These are phyloP conservation scores for Arthrinium phaeospermum DNA, from an alignment of 2,329 filamentous ascomycete genomes.

Conservation along the genomic window DNA sequence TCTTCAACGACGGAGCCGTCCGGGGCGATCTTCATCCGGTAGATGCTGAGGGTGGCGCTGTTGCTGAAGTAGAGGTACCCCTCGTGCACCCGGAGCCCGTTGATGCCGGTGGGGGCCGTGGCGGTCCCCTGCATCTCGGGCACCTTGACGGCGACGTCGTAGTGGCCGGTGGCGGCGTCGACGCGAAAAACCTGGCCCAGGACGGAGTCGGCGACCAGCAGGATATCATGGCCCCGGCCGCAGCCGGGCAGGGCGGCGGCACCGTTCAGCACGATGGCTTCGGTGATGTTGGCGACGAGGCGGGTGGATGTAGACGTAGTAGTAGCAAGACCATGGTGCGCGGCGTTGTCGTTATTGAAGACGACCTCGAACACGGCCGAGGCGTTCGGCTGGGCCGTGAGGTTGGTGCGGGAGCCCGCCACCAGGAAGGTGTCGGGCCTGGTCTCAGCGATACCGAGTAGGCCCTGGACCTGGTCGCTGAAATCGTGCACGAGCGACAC, in stretches of 20 bases:
- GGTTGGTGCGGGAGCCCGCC: conserved; percentile 21
- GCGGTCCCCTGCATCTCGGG: conserved; percentile 30
- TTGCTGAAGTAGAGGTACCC: conserved; percentile 33
- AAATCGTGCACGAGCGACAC: conserved; percentile 34
- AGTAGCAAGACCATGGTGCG: background rate
- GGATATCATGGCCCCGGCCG: conserved; percentile 1
- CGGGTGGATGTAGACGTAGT: background rate
- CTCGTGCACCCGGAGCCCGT: conserved; percentile 29
- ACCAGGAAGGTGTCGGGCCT: conserved; percentile 29
- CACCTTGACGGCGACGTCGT: conserved; percentile 28
- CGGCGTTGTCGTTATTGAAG: background rate
- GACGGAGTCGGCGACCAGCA: conserved; percentile 30
- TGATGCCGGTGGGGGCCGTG: conserved; percentile 25
- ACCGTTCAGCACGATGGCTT: conserved; percentile 28
- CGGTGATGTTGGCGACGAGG: conserved; percentile 28
- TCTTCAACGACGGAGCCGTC: too few relatives aligned
- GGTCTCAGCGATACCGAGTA: conserved; percentile 39
- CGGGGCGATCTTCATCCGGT: conserved; percentile 23
- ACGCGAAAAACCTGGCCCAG: conserved; percentile 32
- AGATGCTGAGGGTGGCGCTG: conserved; percentile 24
- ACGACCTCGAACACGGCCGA: conserved; percentile 26
- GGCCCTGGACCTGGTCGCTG: conserved; percentile 27
- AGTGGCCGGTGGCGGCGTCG: conserved; percentile 28
- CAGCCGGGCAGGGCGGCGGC: conserved; percentile 26
- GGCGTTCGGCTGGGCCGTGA: conserved; percentile 19